Percentiles rank a stretch among this genome's conserved stretches.
Conservation (phyloP, 2,329 filamentous ascomycete species). For the Acephala macrosclerotiorum region DNA sequence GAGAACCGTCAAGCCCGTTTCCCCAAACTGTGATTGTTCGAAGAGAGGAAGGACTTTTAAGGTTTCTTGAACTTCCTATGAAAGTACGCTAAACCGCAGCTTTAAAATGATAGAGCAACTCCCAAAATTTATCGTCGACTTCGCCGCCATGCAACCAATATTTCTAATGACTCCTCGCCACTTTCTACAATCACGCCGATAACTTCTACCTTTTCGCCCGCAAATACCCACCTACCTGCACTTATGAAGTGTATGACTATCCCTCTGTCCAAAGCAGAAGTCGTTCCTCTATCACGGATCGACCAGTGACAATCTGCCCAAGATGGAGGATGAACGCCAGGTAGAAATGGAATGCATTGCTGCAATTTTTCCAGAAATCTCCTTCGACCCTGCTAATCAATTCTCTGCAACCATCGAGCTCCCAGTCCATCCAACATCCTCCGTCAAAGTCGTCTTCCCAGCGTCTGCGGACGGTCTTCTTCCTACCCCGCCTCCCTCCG, state of each 20-base stretch:
- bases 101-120: conserved; percentile 30
- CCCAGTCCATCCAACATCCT: conserved; percentile 60
- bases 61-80: neutral
- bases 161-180: conserved; percentile 27
- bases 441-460: conserved; percentile 65
- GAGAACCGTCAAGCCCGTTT: neutral
- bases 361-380: conserved; percentile 73
- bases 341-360: conserved; percentile 66
- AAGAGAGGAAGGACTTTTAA: neutral
- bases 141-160: conserved; percentile 3
- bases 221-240: conserved; percentile 1
- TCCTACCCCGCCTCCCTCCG: conserved; percentile 39
- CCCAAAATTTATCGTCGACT: conserved; percentile 31
- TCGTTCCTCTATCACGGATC: conserved; percentile 36
- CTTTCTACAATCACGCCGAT: conserved; percentile 3
- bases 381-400: conserved; percentile 50
- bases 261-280: conserved; percentile 29
- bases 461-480: conserved; percentile 49
- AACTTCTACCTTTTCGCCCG: neutral
- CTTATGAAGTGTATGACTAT: conserved; percentile 32
- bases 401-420: conserved; percentile 61
- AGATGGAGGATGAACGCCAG: conserved; percentile 68
- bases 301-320: conserved; percentile 43
- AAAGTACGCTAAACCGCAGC: conserved; percentile 9
- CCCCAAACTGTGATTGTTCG: neutral